phyloP scores from a whole-genome alignment of 2,329 filamentous ascomycete species.

The Diaporthe nobilis region DNA sequence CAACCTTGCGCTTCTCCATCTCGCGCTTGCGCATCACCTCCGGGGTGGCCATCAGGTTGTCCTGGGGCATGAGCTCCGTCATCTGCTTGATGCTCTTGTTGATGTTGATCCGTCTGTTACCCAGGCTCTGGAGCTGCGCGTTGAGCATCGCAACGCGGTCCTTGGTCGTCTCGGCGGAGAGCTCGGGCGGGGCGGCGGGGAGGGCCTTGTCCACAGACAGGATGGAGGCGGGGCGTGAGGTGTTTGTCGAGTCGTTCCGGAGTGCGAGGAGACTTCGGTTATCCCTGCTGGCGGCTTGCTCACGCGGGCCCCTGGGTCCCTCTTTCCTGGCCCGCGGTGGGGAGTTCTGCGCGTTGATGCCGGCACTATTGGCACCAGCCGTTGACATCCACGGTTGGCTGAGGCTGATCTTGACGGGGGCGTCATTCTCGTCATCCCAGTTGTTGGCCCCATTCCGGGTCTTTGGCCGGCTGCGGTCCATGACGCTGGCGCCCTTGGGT shows the following conservation, averaged over 20 bases:
- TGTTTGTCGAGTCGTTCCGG: slow-evolving; percentile 33
- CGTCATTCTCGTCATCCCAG: slow-evolving; percentile 43
- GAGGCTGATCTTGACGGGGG: slow-evolving; percentile 53
- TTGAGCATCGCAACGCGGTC: slow-evolving; percentile 78
- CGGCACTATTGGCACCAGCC: slow-evolving; percentile 44
- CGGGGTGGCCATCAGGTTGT: slow-evolving; percentile 76
- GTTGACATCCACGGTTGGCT: slow-evolving; percentile 52
- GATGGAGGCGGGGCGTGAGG: slow-evolving; percentile 50
- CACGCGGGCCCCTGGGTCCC: slow-evolving; percentile 15
- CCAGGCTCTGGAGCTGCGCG: slow-evolving; percentile 74
- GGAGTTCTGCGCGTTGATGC: slow-evolving; percentile 37
- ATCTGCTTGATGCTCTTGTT: slow-evolving; percentile 81
- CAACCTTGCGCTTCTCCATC: slow-evolving; percentile 75
- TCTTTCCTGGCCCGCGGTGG: slow-evolving; percentile 35
- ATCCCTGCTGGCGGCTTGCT: slow-evolving; percentile 3
- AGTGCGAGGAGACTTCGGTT: slow-evolving; percentile 12
- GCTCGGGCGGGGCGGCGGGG: slow-evolving; percentile 73
- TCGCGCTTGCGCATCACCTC: slow-evolving; percentile 72
- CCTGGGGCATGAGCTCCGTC: slow-evolving; percentile 82
- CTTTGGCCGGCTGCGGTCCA: slow-evolving; percentile 56
- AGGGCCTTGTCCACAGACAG: slow-evolving; percentile 68
- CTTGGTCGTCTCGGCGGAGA: slow-evolving; percentile 60
- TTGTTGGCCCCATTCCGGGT: slow-evolving; percentile 47
- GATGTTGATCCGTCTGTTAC: slow-evolving; percentile 79
- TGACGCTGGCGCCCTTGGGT: slow-evolving; percentile 49